These are phyloP conservation scores for Pilatotrama ljubarskyi DNA, from an alignment of 768 basidiomycete species.

Conservation along the genomic window DNA sequence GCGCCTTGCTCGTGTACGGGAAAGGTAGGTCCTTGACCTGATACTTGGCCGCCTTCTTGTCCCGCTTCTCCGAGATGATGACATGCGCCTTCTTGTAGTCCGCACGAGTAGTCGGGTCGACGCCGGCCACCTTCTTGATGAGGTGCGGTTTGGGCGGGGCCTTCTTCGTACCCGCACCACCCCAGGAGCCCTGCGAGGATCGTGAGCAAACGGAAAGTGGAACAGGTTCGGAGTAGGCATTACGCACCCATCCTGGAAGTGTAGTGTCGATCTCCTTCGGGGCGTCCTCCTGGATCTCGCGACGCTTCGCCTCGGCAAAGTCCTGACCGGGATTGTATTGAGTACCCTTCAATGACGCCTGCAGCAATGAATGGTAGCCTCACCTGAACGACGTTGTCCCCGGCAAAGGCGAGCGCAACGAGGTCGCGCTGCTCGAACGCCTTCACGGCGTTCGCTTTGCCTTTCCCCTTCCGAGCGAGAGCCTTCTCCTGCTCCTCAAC, in stretches of 20 bases:
- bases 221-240: not conserved
- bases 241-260: slow-evolving; percentile 89
- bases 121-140: slow-evolving; percentile 80
- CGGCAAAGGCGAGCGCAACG: slow-evolving; percentile 93
- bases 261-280: slow-evolving; percentile 87
- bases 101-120: slow-evolving; percentile 75
- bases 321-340: slow-evolving; percentile 46
- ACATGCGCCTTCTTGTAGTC: slow-evolving; percentile 86
- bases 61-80: slow-evolving; percentile 94
- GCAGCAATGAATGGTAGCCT: slow-evolving; percentile 21
- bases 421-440: slow-evolving; percentile 91
- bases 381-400: slow-evolving; percentile 93
- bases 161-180: slow-evolving; percentile 70
- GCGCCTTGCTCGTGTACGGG: slow-evolving; percentile 91
- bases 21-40: slow-evolving; percentile 89
- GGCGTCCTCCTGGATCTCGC: slow-evolving; percentile 84
- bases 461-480: slow-evolving; percentile 44
- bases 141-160: slow-evolving; percentile 64
- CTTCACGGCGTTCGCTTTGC: slow-evolving; percentile 42
- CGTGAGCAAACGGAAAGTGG: not conserved
- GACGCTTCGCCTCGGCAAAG: slow-evolving; percentile 81
- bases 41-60: slow-evolving; percentile 92
- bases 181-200: slow-evolving; percentile 80
- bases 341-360: not conserved
- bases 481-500: slow-evolving; percentile 66